Base-by-base conservation (phyloP, 2,329 filamentous ascomycete genomes). In the Fusarium sp. region DNA sequence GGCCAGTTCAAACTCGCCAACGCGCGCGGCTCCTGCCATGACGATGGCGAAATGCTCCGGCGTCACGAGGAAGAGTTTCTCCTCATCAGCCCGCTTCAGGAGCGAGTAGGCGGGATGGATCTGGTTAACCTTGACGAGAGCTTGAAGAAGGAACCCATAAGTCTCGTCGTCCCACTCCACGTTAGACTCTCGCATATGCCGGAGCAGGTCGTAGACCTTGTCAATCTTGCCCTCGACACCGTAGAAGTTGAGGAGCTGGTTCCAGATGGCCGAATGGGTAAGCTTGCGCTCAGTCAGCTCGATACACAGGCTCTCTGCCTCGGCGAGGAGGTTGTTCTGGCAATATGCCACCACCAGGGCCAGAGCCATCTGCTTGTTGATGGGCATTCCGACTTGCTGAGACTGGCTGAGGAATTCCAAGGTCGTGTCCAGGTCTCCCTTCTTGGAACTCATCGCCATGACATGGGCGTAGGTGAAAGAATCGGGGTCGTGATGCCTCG, bases 401-500 rank as follows among this genome's bases (percentile, higher is more conserved):
- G 93, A 92, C 66, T 89, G 85, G 34, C 87, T 85, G 74, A 93
- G 90, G 18, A 97, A 82, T 24, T 91, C 86, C 27, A 92, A 85
- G 2, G 93, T 91, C 62, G 89, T 89, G 24, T 92, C 89, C 2
- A 95, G 83, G 79, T 98, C 95, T 24, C 95, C 95, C 74, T 90
- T 88, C 16, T 86, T 87, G 18, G 92, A 91, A 60, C 90, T 90
- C 77, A 97, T 86, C 27, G 90, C 88, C 89, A 98, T 93, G 71
- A 97, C 83, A 6, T 92, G 93, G 4, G 89, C 90, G 76, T 94
- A 94, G 1, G 92, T 93, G 76, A 89, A 87, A 1, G 83, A 78
- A 79, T 94, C 89, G 0, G 93, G 92, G 24, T 81, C 77, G 5
- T 90, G 77, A 35, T 69, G 84, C 77, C 70, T 80, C 76, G 75